These are phyloP conservation scores for Nigrospora sphaerica DNA, from an alignment of 2,329 filamentous ascomycete genomes.

Conservation along the genomic window DNA sequence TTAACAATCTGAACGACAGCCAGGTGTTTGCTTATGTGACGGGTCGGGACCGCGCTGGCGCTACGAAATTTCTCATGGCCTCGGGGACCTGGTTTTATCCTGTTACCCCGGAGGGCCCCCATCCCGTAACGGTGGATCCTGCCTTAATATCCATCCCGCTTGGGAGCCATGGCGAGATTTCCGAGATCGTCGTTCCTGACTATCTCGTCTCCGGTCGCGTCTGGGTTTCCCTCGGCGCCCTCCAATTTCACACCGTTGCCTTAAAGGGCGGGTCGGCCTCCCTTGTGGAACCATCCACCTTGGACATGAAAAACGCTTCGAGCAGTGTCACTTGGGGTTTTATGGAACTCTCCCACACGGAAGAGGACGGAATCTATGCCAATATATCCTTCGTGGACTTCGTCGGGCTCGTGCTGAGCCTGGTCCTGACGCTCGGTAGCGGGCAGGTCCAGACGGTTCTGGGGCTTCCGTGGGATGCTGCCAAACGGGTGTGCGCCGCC, in stretches of 20 bases:
- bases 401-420: slow-evolving; percentile 31
- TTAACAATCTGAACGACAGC: not conserved
- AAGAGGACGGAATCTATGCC: not conserved
- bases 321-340: slow-evolving; percentile 22
- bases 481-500: not conserved
- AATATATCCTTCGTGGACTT: not conserved
- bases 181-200: slow-evolving; percentile 28
- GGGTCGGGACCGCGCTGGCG: slow-evolving; percentile 25
- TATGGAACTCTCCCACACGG: not conserved
- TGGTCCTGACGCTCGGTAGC: slow-evolving; percentile 31
- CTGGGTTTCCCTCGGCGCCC: slow-evolving; percentile 31
- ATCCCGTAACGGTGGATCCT: slow-evolving; percentile 22
- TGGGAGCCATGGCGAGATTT: slow-evolving; percentile 25
- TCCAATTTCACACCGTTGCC: slow-evolving; percentile 29
- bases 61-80: slow-evolving; percentile 28
- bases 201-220: slow-evolving; percentile 31
- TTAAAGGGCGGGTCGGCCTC: slow-evolving; percentile 14
- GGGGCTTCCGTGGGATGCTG: not conserved
- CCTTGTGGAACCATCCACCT: slow-evolving; percentile 41
- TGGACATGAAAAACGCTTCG: slow-evolving; percentile 34
- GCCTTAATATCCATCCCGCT: slow-evolving; percentile 28
- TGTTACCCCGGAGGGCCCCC: slow-evolving; percentile 18
- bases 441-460: slow-evolving; percentile 23
- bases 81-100: slow-evolving; percentile 33
- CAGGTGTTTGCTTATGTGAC: slow-evolving; percentile 32